A percentile compares a stretch with the other conserved stretches of the same genome.
Conservation (phyloP, 345 rosid species). For the Turritis glabra region DNA sequence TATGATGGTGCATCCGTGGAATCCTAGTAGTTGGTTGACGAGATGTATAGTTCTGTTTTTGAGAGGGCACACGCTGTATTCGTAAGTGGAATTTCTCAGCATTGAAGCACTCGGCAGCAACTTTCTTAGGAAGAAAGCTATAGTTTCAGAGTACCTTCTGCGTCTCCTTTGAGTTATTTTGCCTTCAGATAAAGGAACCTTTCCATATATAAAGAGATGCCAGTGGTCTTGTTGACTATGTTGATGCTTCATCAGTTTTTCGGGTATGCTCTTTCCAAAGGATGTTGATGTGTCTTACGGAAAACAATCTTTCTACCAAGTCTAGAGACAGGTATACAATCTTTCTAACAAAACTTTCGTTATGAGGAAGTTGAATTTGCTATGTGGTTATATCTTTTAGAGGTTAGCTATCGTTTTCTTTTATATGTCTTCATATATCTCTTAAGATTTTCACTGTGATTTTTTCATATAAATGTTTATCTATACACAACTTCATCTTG, state of each 20-base stretch:
- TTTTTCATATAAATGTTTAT: not conserved
- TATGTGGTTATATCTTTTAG: not conserved
- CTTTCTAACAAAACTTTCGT: constrained; percentile 19
- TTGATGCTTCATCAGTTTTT: constrained; percentile 4
- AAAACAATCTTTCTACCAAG: constrained; percentile 1
- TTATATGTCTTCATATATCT: constrained; percentile 18
- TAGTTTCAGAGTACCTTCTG: constrained; percentile 1
- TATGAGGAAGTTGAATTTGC: not conserved
- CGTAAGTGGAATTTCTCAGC: constrained; percentile 3
- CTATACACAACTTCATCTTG: not conserved
- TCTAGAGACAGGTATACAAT: constrained; percentile 32
- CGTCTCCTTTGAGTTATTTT: constrained; percentile 7
- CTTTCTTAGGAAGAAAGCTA: constrained; percentile 15
- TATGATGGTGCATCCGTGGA: not conserved
- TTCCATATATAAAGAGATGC: constrained; percentile 18
- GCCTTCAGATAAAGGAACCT: constrained; percentile 1
- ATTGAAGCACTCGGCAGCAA: constrained; percentile 7
- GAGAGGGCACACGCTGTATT: constrained; percentile 9
- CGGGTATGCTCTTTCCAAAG: constrained; percentile 13
- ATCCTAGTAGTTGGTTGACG: not conserved
- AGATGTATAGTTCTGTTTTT: not conserved
- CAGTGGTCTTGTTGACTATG: constrained; percentile 13
- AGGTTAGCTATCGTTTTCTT: constrained; percentile 13
- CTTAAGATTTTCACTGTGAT: not conserved
- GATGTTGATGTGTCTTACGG: constrained; percentile 23